Evolutionary conservation across 2,329 filamentous ascomycete genomes (phyloP).

Genomic region (Fusarium penzigii): DNA sequence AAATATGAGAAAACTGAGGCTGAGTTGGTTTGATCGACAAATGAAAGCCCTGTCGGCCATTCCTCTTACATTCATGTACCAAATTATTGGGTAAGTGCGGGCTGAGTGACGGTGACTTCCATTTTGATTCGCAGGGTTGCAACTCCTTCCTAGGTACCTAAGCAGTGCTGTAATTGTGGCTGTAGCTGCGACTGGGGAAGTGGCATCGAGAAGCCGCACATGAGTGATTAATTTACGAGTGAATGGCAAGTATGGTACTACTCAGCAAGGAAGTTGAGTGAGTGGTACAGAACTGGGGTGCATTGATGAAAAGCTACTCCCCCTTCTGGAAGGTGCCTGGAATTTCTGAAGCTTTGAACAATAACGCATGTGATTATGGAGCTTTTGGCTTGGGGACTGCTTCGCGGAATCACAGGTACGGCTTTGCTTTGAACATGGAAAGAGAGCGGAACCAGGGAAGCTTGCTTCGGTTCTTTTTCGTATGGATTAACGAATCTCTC

Average conservation of each 20-base stretch:
- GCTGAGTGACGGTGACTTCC: not conserved
- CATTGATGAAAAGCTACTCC: not conserved
- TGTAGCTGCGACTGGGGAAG: no score
- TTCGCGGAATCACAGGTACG: no score
- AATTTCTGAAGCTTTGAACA: not conserved
- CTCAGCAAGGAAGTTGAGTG: no score
- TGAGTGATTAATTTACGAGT: no score
- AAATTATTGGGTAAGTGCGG: not conserved
- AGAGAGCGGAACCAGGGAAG: no score
- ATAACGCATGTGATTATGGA: not conserved
- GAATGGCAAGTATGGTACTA: no score
- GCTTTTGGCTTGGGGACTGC: no score
- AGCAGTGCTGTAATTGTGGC: no score
- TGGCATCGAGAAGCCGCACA: no score
- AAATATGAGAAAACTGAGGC: not conserved
- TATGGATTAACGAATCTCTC: no score
- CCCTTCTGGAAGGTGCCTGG: not conserved
- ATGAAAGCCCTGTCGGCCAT: not conserved
- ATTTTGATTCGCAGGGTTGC: not conserved
- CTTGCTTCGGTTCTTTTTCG: no score
- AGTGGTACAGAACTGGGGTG: not conserved
- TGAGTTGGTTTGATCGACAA: not conserved
- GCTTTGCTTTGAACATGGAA: no score
- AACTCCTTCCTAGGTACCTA: not conserved
- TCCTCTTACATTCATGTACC: not conserved